Evolutionary conservation across 306 rosid species (phyloP), one percentile per base, ranked within the genome.

Genomic region (Clitoria ternatea): DNA sequence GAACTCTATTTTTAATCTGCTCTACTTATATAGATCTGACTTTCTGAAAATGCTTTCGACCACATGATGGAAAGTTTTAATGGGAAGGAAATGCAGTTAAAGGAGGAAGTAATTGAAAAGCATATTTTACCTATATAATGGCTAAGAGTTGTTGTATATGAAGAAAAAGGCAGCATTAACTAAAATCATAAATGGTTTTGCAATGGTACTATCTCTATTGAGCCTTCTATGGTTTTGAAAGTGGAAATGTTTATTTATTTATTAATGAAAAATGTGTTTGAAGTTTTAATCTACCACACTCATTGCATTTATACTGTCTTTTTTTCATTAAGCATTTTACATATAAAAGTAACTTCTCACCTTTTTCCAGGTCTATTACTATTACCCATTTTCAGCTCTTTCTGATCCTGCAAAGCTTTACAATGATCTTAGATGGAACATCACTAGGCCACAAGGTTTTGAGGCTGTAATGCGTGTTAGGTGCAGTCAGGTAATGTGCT

Each of bases 381-480:
- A 91, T 79, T 87, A 89, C 77, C 99, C 99, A 26, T 94, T 91
- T 88, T 94, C 99, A 45, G 96, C 96, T 40, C 80, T 94, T 69
- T 85, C 99, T 60, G 99, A 94, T 86, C 74, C 96, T 19, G 99
- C 97, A 55, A 94, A 84, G 83, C 97, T 94, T 57, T 94, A 89
- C 84, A 94, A 94, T 73, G 99, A 94, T 83, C 97, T 94, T 70
- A 87, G 97, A 86, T 94, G 99, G 99, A 94, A 91, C 72, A 79
- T 94, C 70, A 86, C 95, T 61, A 91, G 99, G 79, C 97, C 99
- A 52, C 99, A 94, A 85, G 99, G 99, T 67, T 89, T 89, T 74
- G 97, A 94, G 80, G 97, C 97, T 50, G 97, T 94, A 44, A 94
- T 94, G 99, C 96, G 99, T 73, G 96, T 94, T 67, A 78, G 99